Conservation (phyloP, 345 rosid species). For the Bruguiera sexangula region DNA sequence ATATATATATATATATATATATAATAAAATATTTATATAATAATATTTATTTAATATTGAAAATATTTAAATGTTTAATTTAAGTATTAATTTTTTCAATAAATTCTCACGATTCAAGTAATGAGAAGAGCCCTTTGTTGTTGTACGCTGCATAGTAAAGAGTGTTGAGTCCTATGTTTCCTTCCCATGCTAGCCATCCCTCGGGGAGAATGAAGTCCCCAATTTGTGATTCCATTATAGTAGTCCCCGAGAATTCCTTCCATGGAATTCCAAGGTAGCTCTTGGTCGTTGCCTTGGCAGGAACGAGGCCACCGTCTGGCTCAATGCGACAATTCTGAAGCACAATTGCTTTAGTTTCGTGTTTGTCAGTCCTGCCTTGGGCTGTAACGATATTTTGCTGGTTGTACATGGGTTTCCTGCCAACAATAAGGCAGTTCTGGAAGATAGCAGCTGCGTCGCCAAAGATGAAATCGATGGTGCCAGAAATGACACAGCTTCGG, state of each 20-base stretch:
- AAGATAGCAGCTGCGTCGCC: constrained; percentile 75
- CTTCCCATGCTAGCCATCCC: constrained; percentile 67
- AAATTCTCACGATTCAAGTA: too few species aligned
- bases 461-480: constrained; percentile 77
- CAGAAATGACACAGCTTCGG: constrained; percentile 56
- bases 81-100: too few species aligned
- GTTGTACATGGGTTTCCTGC: constrained; percentile 49
- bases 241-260: constrained; percentile 59
- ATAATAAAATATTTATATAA: too few species aligned
- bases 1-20: too few species aligned
- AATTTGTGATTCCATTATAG: constrained; percentile 65
- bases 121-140: constrained; percentile 16
- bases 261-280: constrained; percentile 79
- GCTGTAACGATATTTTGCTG: constrained; percentile 63
- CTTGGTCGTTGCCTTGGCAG: constrained; percentile 33
- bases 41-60: too few species aligned
- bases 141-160: constrained; percentile 63
- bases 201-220: constrained; percentile 63
- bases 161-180: constrained; percentile 46
- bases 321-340: constrained; percentile 57
- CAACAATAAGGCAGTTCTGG: constrained; percentile 60
- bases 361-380: constrained; percentile 52
- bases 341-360: constrained; percentile 68
- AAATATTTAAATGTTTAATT: too few species aligned
- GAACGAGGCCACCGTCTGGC: constrained; percentile 42